Evolutionary conservation across 2,329 filamentous ascomycete genomes (phyloP).

Genomic region (Hymenoscyphus fructigenus): DNA sequence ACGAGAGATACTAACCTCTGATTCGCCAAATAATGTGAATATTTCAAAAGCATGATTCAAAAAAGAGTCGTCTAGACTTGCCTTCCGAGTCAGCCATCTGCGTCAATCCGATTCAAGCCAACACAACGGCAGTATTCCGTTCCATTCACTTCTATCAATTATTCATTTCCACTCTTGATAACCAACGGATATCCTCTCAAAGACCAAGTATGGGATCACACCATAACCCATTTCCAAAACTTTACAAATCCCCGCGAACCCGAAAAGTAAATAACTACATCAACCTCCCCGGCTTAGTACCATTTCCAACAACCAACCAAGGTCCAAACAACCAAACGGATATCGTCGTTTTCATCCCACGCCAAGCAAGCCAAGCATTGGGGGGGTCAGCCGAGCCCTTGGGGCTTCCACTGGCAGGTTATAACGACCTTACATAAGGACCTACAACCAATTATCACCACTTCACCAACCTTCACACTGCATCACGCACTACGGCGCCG

Average conservation of each 20-base stretch:
- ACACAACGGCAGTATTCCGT: background rate
- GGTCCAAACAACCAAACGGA: constrained; percentile 1
- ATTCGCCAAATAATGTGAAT: background rate
- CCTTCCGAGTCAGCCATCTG: background rate
- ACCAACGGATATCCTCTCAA: background rate
- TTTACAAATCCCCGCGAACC: background rate
- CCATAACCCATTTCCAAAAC: background rate
- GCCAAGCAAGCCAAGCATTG: constrained; percentile 11
- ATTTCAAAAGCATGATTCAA: background rate
- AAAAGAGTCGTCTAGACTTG: background rate
- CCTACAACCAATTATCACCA: constrained; percentile 7
- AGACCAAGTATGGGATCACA: background rate
- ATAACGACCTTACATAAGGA: background rate
- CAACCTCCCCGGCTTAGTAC: constrained; percentile 4
- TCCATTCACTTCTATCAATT: background rate
- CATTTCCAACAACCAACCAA: background rate
- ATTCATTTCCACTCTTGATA: background rate
- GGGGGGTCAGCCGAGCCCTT: constrained; percentile 4
- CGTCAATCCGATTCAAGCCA: background rate
- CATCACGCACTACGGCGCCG: constrained; percentile 7
- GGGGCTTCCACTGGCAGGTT: background rate
- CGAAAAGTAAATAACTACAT: background rate
- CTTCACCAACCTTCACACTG: background rate
- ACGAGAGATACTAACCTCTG: background rate
- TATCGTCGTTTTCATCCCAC: constrained; percentile 2